phyloP scores from a whole-genome alignment of 305 asterid genomes.

The Solanum hybrid region DNA sequence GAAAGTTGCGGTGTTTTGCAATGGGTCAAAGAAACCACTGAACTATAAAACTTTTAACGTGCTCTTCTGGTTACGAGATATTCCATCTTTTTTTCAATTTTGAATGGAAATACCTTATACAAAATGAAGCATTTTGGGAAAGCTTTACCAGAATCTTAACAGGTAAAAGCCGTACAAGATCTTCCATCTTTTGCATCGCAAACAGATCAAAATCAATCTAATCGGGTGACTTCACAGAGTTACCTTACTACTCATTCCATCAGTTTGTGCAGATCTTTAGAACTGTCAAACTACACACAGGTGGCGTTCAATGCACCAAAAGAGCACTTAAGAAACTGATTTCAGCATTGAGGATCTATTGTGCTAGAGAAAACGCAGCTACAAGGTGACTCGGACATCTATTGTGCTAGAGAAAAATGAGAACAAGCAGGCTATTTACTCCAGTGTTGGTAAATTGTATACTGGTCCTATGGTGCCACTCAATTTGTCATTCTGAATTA shows the following conservation, averaged over 20 bases:
- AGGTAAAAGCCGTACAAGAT: background rate
- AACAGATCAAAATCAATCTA: background rate
- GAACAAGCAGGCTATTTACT: background rate
- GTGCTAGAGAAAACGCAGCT: background rate
- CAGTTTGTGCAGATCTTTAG: background rate
- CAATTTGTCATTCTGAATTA: background rate
- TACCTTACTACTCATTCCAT: background rate
- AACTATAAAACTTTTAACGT: background rate
- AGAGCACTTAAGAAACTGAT: background rate
- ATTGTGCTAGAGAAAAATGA: background rate
- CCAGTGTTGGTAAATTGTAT: background rate
- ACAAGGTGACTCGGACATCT: background rate
- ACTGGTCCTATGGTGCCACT: background rate
- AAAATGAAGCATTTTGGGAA: background rate
- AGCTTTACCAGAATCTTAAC: background rate
- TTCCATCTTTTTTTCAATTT: background rate
- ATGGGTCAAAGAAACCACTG: background rate
- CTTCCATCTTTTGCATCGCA: background rate
- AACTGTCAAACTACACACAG: background rate
- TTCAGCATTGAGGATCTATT: background rate
- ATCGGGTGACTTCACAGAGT: background rate
- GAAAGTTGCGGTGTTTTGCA: background rate
- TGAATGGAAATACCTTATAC: background rate
- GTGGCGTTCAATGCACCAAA: background rate
- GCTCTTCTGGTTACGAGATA: background rate